phyloP scores from a whole-genome alignment of 1,284 basidiomycete genomes.

The Inonotus obliquus region DNA sequence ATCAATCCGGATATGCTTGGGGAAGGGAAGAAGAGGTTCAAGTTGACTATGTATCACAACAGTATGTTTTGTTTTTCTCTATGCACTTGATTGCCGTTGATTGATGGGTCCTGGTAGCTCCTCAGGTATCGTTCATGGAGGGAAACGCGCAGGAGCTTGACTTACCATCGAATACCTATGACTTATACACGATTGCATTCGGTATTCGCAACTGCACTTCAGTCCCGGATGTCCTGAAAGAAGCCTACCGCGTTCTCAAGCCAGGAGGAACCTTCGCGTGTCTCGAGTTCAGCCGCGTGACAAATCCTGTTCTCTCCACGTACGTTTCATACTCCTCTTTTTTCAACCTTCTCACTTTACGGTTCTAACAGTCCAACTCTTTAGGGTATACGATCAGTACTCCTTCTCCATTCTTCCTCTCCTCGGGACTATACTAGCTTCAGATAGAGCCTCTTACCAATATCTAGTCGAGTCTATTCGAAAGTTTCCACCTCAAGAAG shows the following conservation, averaged over 20 bases:
- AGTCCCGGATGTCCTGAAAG: conserved; percentile 81
- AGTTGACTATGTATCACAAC: conserved; percentile 94
- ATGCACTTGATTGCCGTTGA: neutral
- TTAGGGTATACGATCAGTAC: conserved; percentile 89
- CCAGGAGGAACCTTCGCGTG: conserved; percentile 96
- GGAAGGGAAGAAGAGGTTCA: conserved; percentile 88
- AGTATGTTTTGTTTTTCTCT: conserved; percentile 52
- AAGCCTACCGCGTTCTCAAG: conserved; percentile 93
- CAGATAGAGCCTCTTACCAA: conserved; percentile 93
- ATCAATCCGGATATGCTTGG: conserved; percentile 95
- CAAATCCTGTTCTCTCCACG: conserved; percentile 84
- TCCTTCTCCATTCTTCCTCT: conserved; percentile 96
- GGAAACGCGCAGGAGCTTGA: conserved; percentile 89
- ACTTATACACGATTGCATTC: conserved; percentile 98
- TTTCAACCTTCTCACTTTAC: neutral
- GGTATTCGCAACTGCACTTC: conserved; percentile 98
- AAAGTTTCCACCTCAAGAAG: conserved; percentile 85
- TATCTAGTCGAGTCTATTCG: conserved; percentile 98
- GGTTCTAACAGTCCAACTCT: neutral
- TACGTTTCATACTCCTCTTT: conserved; percentile 39
- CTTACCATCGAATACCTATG: conserved; percentile 80
- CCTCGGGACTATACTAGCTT: conserved; percentile 92
- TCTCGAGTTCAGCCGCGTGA: conserved; percentile 94
- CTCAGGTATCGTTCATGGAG: conserved; percentile 90
- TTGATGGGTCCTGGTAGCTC: conserved; percentile 50